phyloP scores from a whole-genome alignment of 2,329 filamentous ascomycete genomes.

The Xylariaceae sp. region DNA sequence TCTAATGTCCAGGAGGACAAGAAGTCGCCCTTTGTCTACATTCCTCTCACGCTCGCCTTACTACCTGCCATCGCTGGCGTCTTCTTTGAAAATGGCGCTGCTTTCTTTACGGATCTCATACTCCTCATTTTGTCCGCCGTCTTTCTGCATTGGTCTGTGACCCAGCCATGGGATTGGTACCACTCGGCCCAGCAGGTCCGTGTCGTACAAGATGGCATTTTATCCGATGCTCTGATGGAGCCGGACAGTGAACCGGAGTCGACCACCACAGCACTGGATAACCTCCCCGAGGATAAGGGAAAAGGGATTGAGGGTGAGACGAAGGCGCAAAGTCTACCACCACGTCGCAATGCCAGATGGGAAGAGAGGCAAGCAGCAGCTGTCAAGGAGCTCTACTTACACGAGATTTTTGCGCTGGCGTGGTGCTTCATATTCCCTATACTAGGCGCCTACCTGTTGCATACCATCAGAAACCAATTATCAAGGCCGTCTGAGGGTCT shows the following conservation, averaged over 20 bases:
- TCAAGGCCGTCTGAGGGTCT: slow-evolving; percentile 79
- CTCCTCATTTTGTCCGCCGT: slow-evolving; percentile 73
- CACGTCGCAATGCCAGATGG: slow-evolving; percentile 17
- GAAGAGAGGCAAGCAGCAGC: slow-evolving; percentile 36
- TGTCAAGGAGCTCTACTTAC: slow-evolving; percentile 60
- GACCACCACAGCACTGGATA: slow-evolving; percentile 31
- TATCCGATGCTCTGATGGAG: slow-evolving; percentile 38
- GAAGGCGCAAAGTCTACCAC: slow-evolving; percentile 10
- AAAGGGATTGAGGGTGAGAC: slow-evolving; percentile 11
- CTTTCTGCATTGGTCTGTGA: slow-evolving; percentile 88
- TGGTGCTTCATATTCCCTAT: slow-evolving; percentile 77
- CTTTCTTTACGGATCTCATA: slow-evolving; percentile 78
- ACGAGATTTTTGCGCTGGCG: slow-evolving; percentile 69
- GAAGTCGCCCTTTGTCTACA: slow-evolving; percentile 66
- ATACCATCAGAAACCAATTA: slow-evolving; percentile 73
- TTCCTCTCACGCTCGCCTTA: slow-evolving; percentile 78
- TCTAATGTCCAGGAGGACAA: slow-evolving; percentile 42
- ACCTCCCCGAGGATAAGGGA: slow-evolving; percentile 44
- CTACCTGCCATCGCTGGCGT: slow-evolving; percentile 81
- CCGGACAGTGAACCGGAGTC: slow-evolving; percentile 42
- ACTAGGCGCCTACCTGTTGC: slow-evolving; percentile 76
- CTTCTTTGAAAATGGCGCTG: slow-evolving; percentile 77
- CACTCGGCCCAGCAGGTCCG: slow-evolving; percentile 61
- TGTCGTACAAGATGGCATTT: slow-evolving; percentile 42
- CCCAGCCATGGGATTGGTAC: slow-evolving; percentile 84